Evolutionary conservation across 2,329 filamentous ascomycete species (phyloP).

Genomic region (Exutisphaerella laricina): DNA sequence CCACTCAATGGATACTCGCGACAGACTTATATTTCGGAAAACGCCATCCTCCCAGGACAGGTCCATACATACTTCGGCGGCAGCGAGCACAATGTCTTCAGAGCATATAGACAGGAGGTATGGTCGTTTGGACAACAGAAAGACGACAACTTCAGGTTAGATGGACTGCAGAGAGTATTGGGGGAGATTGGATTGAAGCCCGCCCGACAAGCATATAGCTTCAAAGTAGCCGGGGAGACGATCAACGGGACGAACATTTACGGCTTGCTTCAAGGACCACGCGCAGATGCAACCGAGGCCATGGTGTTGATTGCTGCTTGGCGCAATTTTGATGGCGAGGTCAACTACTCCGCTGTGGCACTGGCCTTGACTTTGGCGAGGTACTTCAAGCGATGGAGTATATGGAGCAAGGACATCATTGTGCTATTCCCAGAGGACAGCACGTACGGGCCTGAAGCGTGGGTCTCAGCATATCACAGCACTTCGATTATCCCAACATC

Average conservation of each 20-base stretch:
- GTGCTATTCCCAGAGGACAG: slow-evolving; percentile 85
- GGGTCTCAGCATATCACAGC: slow-evolving; percentile 97
- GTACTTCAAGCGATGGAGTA: slow-evolving; percentile 96
- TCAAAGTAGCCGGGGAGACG: slow-evolving; percentile 67
- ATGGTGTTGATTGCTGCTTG: slow-evolving; percentile 89
- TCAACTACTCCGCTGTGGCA: slow-evolving; percentile 83
- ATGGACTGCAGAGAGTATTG: slow-evolving; percentile 67
- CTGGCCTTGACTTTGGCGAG: slow-evolving; percentile 79
- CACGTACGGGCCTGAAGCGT: slow-evolving; percentile 84
- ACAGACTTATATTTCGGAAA: slow-evolving; percentile 93
- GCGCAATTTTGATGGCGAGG: slow-evolving; percentile 69
- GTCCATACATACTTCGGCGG: slow-evolving; percentile 97
- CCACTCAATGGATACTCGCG: slow-evolving; percentile 88
- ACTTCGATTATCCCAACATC: slow-evolving; percentile 61
- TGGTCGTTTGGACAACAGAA: slow-evolving; percentile 51
- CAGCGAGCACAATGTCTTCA: slow-evolving; percentile 90
- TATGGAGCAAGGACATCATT: slow-evolving; percentile 99
- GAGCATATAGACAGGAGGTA: slow-evolving; percentile 82
- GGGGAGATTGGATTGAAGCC: slow-evolving; percentile 77
- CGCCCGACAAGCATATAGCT: slow-evolving; percentile 81
- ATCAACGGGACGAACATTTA: slow-evolving; percentile 86
- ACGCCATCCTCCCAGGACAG: slow-evolving; percentile 89
- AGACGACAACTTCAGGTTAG: slow-evolving; percentile 34
- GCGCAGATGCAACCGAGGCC: slow-evolving; percentile 93
- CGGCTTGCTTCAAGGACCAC: slow-evolving; percentile 83